phyloP scores from a whole-genome alignment of 768 basidiomycete genomes.

The Suillus subaureus region DNA sequence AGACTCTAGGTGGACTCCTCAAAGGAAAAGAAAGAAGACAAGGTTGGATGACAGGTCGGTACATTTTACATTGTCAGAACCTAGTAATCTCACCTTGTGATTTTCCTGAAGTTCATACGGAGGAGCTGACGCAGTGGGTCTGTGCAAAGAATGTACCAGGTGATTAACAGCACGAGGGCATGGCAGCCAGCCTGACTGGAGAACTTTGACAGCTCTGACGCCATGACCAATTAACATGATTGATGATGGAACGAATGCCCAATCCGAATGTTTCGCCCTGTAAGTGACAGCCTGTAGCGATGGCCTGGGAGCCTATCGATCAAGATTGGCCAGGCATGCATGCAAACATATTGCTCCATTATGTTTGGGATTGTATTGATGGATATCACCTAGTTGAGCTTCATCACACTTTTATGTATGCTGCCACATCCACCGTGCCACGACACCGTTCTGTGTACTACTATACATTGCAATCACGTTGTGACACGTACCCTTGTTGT shows the following conservation, averaged over 20 bases:
- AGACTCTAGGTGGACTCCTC: conserved; percentile 1
- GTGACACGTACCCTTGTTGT: background rate
- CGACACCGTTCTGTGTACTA: background rate
- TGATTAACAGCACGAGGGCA: background rate
- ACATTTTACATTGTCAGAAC: conserved; percentile 1
- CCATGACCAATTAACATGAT: background rate
- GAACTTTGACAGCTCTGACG: background rate
- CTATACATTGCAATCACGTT: background rate
- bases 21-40: conserved; percentile 11
- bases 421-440: conserved; percentile 6
- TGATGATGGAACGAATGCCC: background rate
- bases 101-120: conserved; percentile 49
- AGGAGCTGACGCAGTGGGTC: conserved; percentile 10
- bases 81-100: conserved; percentile 61
- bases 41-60: conserved; percentile 18
- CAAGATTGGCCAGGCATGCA: background rate
- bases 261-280: background rate
- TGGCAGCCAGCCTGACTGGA: background rate
- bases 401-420: background rate
- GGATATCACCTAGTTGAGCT: background rate
- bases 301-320: background rate
- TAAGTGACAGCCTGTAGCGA: background rate
- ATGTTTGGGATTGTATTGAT: background rate
- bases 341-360: background rate
- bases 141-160: conserved; percentile 11